These are phyloP conservation scores for Aspergillus cristatus DNA, from an alignment of 495 filamentous ascomycete species.

Conservation along the genomic window DNA sequence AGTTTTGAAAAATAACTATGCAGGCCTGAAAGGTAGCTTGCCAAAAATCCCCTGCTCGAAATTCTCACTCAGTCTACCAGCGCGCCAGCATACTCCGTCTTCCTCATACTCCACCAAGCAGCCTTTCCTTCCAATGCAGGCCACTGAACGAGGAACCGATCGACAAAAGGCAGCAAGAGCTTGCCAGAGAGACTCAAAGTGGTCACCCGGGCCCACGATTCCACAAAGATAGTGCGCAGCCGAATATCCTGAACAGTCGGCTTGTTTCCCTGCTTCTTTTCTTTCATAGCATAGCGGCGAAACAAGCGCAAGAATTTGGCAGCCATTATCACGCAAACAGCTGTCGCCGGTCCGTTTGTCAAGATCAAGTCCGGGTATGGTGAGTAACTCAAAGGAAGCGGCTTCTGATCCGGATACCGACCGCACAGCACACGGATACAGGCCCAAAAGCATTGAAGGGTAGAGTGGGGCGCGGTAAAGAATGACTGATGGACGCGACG, in stretches of 20 bases:
- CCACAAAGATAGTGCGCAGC: constrained; percentile 72
- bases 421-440: constrained; percentile 35
- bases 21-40: no score
- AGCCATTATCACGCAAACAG: constrained; percentile 66
- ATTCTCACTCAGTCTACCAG: constrained; percentile 39
- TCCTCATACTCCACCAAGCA: constrained; percentile 35
- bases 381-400: constrained; percentile 12
- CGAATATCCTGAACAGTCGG: constrained; percentile 21
- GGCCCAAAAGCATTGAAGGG: constrained; percentile 47
- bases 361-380: constrained; percentile 63
- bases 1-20: no score
- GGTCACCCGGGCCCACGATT: constrained; percentile 81
- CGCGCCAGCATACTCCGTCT: constrained; percentile 35
- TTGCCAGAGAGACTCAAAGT: constrained; percentile 73
- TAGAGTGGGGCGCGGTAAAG: constrained; percentile 53
- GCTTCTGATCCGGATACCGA: constrained; percentile 20
- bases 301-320: constrained; percentile 58
- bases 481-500: constrained; percentile 70
- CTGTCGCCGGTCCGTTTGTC: constrained; percentile 83
- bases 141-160: constrained; percentile 75
- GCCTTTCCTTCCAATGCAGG: constrained; percentile 38
- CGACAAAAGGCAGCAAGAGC: constrained; percentile 54
- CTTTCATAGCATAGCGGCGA: constrained; percentile 13
- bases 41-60: no score
- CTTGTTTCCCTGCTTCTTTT: background rate